Percentiles rank a stretch among this genome's conserved stretches.
Evolutionary conservation across 805 yeast species (phyloP).

Genomic region (Metschnikowia bowlesiae): DNA sequence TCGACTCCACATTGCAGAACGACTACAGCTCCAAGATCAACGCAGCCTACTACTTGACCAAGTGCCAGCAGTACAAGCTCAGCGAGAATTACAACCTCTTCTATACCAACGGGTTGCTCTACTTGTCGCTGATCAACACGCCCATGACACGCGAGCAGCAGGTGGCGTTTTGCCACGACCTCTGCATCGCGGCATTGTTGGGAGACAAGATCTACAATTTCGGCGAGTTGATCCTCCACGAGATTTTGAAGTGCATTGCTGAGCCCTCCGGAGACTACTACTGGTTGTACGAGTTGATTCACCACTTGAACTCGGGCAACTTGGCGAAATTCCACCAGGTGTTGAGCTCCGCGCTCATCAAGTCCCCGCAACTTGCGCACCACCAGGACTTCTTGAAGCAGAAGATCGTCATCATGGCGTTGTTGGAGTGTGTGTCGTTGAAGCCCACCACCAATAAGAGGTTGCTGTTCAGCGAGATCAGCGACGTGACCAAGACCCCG

Average conservation of each 20-base stretch:
- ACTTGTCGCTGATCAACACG: constrained; percentile 64
- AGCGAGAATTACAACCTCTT: constrained; percentile 75
- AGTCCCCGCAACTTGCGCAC: constrained; percentile 52
- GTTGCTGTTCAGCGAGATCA: constrained; percentile 68
- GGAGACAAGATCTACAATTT: constrained; percentile 93
- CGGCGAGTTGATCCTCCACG: constrained; percentile 91
- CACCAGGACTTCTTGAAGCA: constrained; percentile 71
- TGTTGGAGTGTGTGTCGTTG: constrained; percentile 79
- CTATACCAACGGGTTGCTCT: constrained; percentile 77
- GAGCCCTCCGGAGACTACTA: constrained; percentile 42
- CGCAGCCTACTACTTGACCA: constrained; percentile 79
- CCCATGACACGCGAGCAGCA: constrained; percentile 36
- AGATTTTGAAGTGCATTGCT: constrained; percentile 55
- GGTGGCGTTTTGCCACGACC: constrained; percentile 58
- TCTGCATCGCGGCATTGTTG: constrained; percentile 79
- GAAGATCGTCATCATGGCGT: constrained; percentile 87
- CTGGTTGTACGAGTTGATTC: constrained; percentile 72
- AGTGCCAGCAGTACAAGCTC: constrained; percentile 68
- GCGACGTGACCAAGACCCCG: constrained; percentile 59
- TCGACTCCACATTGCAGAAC: constrained; percentile 42
- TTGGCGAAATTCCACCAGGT: constrained; percentile 57
- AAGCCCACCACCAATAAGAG: constrained; percentile 72
- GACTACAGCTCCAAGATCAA: constrained; percentile 52
- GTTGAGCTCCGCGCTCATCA: constrained; percentile 32
- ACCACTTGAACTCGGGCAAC: constrained; percentile 74